A percentile compares a stretch with the other conserved stretches of the same genome.
Evolutionary conservation across 83 land plant species (phyloP).

Genomic region (Isoetes engelmannii): DNA sequence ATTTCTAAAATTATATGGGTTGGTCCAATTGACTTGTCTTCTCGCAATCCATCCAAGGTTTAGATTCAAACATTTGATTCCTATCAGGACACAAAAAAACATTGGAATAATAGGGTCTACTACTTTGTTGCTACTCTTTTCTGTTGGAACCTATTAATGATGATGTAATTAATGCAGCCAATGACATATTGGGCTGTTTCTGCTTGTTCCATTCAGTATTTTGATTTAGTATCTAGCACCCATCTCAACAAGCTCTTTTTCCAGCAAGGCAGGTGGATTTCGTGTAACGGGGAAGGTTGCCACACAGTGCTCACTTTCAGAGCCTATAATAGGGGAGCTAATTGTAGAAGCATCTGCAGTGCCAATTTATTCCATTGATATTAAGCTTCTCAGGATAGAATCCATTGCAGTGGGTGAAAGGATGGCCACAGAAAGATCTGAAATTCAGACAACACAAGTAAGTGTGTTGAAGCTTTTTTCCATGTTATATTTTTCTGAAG

Average conservation of each 20-base stretch:
- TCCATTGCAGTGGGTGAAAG: conserved; percentile 62
- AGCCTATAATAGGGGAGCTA: conserved; percentile 64
- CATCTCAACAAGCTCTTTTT: neutral
- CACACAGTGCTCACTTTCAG: conserved; percentile 53
- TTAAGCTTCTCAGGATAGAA: conserved; percentile 59
- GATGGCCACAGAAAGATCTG: conserved; percentile 50
- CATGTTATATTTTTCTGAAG: neutral
- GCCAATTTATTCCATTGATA: conserved; percentile 73
- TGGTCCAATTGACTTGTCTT: too few relatives aligned
- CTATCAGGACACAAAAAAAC: neutral
- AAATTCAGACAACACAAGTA: conserved; percentile 80
- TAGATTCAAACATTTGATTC: neutral
- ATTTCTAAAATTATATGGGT: too few relatives aligned
- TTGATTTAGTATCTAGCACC: neutral
- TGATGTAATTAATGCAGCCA: too few relatives aligned
- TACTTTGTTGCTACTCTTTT: neutral
- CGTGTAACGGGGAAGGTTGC: conserved; percentile 56
- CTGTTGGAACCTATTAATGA: too few relatives aligned
- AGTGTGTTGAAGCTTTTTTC: neutral
- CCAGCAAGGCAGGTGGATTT: conserved; percentile 52
- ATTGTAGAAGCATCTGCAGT: conserved; percentile 57
- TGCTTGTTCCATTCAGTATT: too few relatives aligned
- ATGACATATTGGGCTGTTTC: too few relatives aligned
- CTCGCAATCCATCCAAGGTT: too few relatives aligned
- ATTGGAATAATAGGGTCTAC: neutral